Conservation (phyloP, 2,329 filamentous ascomycete species). For the Zasmidium cellare region DNA sequence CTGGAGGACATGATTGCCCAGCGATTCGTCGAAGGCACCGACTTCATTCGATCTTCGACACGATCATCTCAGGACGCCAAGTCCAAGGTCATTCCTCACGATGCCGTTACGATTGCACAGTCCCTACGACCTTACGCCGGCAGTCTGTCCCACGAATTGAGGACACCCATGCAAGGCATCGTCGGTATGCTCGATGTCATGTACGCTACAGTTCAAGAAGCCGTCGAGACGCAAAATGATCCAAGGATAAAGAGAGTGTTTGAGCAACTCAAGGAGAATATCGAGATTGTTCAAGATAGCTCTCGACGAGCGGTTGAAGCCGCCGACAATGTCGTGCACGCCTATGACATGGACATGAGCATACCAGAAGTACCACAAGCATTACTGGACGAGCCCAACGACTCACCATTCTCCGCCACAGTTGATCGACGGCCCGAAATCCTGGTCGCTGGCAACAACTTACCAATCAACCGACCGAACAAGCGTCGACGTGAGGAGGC, state of each 20-base stretch:
- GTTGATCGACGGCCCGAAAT: conserved; percentile 44
- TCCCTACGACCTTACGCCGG: conserved; percentile 71
- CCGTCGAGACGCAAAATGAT: conserved; percentile 56
- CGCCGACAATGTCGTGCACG: conserved; percentile 73
- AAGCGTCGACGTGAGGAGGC: conserved; percentile 46
- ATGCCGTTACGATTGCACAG: conserved; percentile 59
- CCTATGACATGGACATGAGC: conserved; percentile 74
- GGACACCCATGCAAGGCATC: conserved; percentile 74
- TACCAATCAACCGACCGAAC: conserved; percentile 40
- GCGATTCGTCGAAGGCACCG: conserved; percentile 55
- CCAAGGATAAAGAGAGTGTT: conserved; percentile 57
- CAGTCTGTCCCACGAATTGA: conserved; percentile 69
- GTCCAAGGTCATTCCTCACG: conserved; percentile 53
- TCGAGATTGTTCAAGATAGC: conserved; percentile 72
- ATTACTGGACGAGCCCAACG: conserved; percentile 27
- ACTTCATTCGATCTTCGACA: conserved; percentile 41
- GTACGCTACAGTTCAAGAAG: conserved; percentile 70
- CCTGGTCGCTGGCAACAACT: conserved; percentile 43
- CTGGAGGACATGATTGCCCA: conserved; percentile 66
- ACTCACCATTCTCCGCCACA: conserved; percentile 27
- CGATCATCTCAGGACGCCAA: conserved; percentile 28
- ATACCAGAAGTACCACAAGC: conserved; percentile 62
- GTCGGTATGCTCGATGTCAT: conserved; percentile 77
- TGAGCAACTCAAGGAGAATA: conserved; percentile 64
- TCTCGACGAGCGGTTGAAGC: conserved; percentile 71